Evolutionary conservation across 2,329 filamentous ascomycete species (phyloP).

Genomic region (Fusarium globosum): DNA sequence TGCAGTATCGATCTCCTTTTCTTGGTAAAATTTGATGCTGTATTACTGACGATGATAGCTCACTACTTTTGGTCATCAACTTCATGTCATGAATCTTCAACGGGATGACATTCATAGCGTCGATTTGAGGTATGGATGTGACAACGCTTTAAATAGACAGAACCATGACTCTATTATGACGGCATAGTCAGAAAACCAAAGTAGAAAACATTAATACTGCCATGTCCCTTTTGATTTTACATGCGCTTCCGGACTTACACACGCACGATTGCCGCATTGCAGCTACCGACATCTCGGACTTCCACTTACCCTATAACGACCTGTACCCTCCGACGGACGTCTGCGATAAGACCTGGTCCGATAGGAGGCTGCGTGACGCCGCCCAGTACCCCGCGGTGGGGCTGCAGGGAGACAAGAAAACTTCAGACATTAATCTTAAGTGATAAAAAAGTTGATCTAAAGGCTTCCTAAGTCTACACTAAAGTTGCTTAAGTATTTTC

Average conservation of each 20-base stretch:
- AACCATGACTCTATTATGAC: neutral
- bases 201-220: neutral
- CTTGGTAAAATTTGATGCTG: too few species aligned
- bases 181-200: neutral
- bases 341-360: conserved; percentile 13
- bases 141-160: neutral
- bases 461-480: neutral
- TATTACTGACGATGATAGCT: neutral
- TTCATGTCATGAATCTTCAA: neutral
- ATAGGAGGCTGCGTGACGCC: neutral
- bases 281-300: neutral
- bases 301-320: conserved; percentile 6
- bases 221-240: neutral
- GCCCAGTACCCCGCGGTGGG: conserved; percentile 43
- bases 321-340: neutral
- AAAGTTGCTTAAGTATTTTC: neutral
- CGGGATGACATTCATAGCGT: neutral
- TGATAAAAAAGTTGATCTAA: neutral
- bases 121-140: neutral
- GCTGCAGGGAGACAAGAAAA: conserved; percentile 18
- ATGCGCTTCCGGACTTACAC: neutral
- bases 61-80: neutral
- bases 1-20: neutral
- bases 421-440: neutral
- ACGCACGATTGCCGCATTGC: neutral